Percentiles rank a stretch among this genome's conserved stretches.
phyloP scores from a whole-genome alignment of 2,329 filamentous ascomycete species.

The Rasamsonia emersonii region DNA sequence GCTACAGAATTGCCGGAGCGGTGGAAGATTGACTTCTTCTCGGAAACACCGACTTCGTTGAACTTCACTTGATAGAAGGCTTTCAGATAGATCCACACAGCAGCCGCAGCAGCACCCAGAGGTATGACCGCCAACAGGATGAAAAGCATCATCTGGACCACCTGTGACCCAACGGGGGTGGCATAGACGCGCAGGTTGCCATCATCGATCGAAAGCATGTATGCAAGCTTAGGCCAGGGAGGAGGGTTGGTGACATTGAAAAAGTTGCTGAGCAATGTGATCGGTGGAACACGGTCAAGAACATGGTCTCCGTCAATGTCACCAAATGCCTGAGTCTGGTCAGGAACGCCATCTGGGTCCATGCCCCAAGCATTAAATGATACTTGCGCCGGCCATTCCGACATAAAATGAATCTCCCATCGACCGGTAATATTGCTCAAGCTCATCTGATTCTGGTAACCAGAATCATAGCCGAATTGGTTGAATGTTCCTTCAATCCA shows the following conservation, averaged over 20 bases:
- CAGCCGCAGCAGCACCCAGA: constrained; percentile 35
- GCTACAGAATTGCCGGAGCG: too few species aligned
- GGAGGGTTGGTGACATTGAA: constrained; percentile 49
- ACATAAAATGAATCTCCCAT: constrained; percentile 50
- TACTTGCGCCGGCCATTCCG: constrained; percentile 50
- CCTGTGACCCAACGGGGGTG: constrained; percentile 41
- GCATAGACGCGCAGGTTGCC: constrained; percentile 40
- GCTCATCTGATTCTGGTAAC: constrained; percentile 42
- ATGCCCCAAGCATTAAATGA: constrained; percentile 56
- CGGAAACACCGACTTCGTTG: constrained; percentile 45
- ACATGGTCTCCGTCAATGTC: constrained; percentile 50
- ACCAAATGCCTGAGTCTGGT: constrained; percentile 46
- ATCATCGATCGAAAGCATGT: constrained; percentile 45
- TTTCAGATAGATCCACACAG: constrained; percentile 45
- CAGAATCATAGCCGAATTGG: constrained; percentile 50
- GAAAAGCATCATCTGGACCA: constrained; percentile 43
- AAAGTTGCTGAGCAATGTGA: constrained; percentile 42
- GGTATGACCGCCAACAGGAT: constrained; percentile 44
- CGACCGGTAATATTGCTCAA: constrained; percentile 30
- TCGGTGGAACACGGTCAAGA: constrained; percentile 49
- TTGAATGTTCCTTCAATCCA: constrained; percentile 51
- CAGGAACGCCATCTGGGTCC: constrained; percentile 49
- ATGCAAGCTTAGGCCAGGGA: constrained; percentile 43
- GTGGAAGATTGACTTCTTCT: too few species aligned
- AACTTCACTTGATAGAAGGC: constrained; percentile 52